A percentile compares a stretch with the other conserved stretches of the same genome.
These are phyloP conservation scores for Aspergillus chevalieri DNA, from an alignment of 2,329 filamentous ascomycete genomes.

Conservation along the genomic window DNA sequence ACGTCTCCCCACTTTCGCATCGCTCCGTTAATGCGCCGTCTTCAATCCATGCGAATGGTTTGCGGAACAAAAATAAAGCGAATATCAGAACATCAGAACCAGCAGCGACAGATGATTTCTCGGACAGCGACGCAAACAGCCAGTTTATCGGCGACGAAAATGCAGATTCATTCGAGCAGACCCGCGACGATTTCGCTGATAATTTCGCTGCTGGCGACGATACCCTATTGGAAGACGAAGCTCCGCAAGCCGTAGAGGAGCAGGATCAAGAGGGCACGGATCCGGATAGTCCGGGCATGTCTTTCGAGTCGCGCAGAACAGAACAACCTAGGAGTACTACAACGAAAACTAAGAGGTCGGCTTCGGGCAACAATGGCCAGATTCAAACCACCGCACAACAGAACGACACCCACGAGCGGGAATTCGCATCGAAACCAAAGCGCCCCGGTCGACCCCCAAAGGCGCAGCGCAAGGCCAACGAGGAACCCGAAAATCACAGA, in stretches of 20 bases:
- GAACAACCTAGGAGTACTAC: constrained; percentile 9
- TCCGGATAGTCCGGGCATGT: constrained; percentile 10
- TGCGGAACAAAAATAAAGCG: constrained; percentile 16
- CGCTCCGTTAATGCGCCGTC: constrained; percentile 29
- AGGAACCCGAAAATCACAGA: constrained; percentile 19
- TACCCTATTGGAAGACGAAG: constrained; percentile 3
- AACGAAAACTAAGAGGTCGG: constrained; percentile 13
- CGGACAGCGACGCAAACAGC: constrained; percentile 29
- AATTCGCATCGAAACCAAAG: constrained; percentile 19
- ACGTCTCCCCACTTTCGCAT: constrained; percentile 31
- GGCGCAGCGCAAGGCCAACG: constrained; percentile 13
- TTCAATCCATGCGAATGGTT: constrained; percentile 18
- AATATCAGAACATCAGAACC: constrained; percentile 14
- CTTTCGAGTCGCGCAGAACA: constrained; percentile 9
- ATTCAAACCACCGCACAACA: constrained; percentile 10
- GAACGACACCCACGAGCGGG: constrained; percentile 11
- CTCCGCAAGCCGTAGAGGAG: constrained; percentile 3
- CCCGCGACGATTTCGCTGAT: constrained; percentile 20
- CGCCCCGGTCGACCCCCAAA: constrained; percentile 29
- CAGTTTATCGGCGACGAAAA: constrained; percentile 29
- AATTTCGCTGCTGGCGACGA: constrained; percentile 16
- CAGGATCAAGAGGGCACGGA: constrained; percentile 13
- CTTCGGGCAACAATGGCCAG: constrained; percentile 4
- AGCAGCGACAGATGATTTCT: constrained; percentile 24
- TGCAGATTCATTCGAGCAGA: constrained; percentile 20